Base-by-base conservation (phyloP, 106 monocot species). In the Acanthochlamys bracteata region DNA sequence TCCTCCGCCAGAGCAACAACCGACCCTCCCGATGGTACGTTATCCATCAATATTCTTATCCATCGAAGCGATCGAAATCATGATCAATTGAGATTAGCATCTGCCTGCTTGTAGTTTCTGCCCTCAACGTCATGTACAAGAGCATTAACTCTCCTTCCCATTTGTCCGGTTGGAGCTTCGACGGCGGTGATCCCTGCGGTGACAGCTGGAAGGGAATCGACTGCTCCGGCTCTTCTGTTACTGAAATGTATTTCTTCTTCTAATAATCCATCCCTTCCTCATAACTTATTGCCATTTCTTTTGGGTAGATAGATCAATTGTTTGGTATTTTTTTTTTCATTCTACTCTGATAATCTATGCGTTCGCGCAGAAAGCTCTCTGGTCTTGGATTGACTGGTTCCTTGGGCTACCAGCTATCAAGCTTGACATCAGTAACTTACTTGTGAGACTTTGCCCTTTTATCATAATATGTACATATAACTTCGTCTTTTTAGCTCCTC, bases 331-430 rank as follows among this genome's bases (percentile, higher is more conserved):
- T n/a, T n/a, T n/a, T n/a, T n/a, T n/a, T n/a, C n/a, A n/a, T n/a
- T n/a, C n/a, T n/a, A n/a, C n/a, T n/a, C n/a, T n/a, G n/a, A n/a
- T n/a, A n/a, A n/a, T n/a, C n/a, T n/a, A n/a, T n/a, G n/a, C n/a
- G n/a, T n/a, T n/a, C 43, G 60, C 61, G 51, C 85, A 96, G 96
- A 59, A 74, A 62, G 15, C 68, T 96, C 19, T 79, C 91, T 59
- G 88, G 83, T 49, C 85, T 85, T 70, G 88, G 88, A 60, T 69
- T 96, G 61, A 76, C 70, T 53, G 96, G 96, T 41, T 71, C 86
- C 46, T 76, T 96, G 65, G 96, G 96, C 13, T 96, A 96, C 55
- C 96, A 91, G 60, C 85, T 96, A 41, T 88, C 96, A 1, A 91
- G 85, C 63, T 83, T 96, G 76, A 79, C 82, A 63, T 96, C 96